Conservation (phyloP, 2,329 filamentous ascomycete genomes). For the Claviceps africana region DNA sequence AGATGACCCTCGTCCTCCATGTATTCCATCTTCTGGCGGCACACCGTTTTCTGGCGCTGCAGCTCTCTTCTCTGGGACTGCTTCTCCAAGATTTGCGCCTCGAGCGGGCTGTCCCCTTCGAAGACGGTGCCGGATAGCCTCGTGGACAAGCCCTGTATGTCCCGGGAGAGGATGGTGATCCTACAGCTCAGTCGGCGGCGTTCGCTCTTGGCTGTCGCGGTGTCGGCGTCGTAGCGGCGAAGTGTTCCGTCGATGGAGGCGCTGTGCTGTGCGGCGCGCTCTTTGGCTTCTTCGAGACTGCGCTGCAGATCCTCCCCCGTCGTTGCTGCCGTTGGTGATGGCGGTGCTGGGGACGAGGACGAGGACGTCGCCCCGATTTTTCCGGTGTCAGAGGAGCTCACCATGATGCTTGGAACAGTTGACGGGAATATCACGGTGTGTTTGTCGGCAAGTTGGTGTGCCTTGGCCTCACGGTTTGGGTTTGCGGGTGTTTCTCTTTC, state of each 20-base stretch:
- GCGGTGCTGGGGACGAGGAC: background rate
- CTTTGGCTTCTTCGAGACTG: background rate
- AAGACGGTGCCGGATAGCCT: background rate
- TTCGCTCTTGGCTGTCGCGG: background rate
- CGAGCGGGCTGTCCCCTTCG: background rate
- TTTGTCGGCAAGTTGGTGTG: no score
- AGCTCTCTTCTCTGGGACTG: background rate
- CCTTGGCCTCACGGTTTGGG: no score
- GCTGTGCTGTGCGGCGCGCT: background rate
- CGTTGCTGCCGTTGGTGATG: no score
- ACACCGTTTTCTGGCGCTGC: background rate
- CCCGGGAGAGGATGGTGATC: background rate
- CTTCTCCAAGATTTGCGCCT: background rate
- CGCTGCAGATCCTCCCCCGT: background rate
- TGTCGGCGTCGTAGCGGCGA: background rate
- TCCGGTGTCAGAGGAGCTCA: background rate
- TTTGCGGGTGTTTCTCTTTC: no score
- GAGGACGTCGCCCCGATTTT: background rate
- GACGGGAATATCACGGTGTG: no score
- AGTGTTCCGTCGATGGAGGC: background rate
- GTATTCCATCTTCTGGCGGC: background rate
- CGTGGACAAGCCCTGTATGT: background rate
- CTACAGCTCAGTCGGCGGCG: background rate
- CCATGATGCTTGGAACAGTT: background rate
- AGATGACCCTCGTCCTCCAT: background rate